phyloP scores from a whole-genome alignment of 257 asterid genomes.

The Penstemon barbatus region DNA sequence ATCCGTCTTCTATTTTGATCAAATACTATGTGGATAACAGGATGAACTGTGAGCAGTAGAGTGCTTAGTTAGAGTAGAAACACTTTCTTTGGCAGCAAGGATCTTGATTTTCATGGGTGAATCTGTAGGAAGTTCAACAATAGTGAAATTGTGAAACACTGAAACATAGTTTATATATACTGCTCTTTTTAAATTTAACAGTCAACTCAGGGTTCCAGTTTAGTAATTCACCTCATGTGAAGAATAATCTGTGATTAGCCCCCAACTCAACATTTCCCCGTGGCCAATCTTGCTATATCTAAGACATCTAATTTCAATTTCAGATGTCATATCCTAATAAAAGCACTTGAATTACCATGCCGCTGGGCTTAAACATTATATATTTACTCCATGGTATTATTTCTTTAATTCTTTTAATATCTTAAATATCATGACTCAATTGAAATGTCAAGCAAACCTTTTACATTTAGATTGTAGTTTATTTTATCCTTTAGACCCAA shows the following conservation, averaged over 20 bases:
- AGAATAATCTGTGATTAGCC: constrained; percentile 7
- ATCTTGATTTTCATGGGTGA: too few relatives aligned
- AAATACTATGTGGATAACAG: constrained; percentile 18
- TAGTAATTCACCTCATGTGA: background rate
- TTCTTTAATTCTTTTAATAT: background rate
- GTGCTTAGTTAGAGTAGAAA: constrained; percentile 11
- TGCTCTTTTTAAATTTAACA: too few relatives aligned
- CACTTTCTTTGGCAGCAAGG: background rate
- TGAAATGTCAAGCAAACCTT: constrained; percentile 14
- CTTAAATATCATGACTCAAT: background rate
- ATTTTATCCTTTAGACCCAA: constrained; percentile 11
- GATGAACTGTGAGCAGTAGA: constrained; percentile 5
- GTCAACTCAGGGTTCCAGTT: background rate
- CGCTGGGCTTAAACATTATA: background rate
- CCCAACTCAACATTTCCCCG: constrained; percentile 9
- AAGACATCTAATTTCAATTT: constrained; percentile 2
- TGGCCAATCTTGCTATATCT: background rate
- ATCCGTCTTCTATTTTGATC: constrained; percentile 20
- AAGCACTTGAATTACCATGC: background rate
- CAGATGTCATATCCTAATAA: constrained; percentile 18
- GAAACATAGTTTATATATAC: too few relatives aligned
- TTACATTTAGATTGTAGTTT: constrained; percentile 1
- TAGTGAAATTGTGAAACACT: too few relatives aligned
- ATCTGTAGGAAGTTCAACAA: too few relatives aligned
- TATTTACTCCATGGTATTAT: background rate